These are phyloP conservation scores for Puccinia polysora DNA, from an alignment of 1,284 basidiomycete species.

Conservation along the genomic window DNA sequence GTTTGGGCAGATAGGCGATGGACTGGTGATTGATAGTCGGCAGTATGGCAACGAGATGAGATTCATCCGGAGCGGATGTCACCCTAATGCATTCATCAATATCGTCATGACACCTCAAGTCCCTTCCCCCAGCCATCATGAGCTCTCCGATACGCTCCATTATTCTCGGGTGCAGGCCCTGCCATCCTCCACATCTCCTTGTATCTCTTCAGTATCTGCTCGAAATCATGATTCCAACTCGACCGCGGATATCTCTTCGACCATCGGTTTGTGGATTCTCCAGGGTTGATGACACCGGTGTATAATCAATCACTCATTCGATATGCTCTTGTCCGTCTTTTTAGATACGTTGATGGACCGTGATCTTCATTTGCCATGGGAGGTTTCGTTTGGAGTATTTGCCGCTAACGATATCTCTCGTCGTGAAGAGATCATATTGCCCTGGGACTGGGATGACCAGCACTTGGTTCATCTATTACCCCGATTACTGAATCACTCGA, in stretches of 20 bases:
- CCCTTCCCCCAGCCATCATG: background rate
- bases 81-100: constrained; percentile 79
- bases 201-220: background rate
- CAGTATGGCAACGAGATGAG: constrained; percentile 69
- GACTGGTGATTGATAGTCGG: constrained; percentile 74
- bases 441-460: constrained; percentile 95
- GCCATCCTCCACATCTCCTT: background rate
- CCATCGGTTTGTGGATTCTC: constrained; percentile 12
- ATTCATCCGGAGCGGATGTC: constrained; percentile 77
- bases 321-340: constrained; percentile 7
- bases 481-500: constrained; percentile 55
- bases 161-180: background rate
- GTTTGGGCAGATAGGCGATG: constrained; percentile 58
- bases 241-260: background rate
- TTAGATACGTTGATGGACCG: constrained; percentile 50
- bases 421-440: constrained; percentile 80
- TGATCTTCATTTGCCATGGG: constrained; percentile 58
- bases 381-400: constrained; percentile 65
- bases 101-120: constrained; percentile 57
- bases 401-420: constrained; percentile 70
- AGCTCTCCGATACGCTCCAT: background rate
- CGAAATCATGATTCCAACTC: constrained; percentile 32
- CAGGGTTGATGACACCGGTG: background rate
- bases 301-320: constrained; percentile 5
- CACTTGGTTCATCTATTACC: constrained; percentile 79